Base-by-base conservation (phyloP, 2,329 filamentous ascomycete species). In the Thermoascus crustaceus region DNA sequence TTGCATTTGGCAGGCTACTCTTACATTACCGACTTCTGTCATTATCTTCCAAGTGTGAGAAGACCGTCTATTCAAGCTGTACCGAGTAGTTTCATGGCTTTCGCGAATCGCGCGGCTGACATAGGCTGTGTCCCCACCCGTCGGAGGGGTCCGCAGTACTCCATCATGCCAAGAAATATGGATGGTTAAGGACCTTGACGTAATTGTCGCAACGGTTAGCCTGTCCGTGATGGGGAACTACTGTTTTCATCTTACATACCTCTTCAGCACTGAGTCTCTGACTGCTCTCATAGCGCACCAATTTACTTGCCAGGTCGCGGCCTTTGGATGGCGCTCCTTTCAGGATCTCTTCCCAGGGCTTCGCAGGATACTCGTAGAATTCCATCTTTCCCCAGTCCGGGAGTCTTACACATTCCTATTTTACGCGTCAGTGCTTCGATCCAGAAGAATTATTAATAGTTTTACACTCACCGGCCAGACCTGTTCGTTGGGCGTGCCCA, bases 371-470 rank as follows among this genome's bases (percentile, higher is more conserved):
- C 9, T 78, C 68, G 25, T 78, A 74, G 63, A 94, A 98, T 58
- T 87, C 62, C 54, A 82, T 75, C 53, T 82, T 93, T 9, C 88
- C 84, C 72, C 94, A 98, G 11, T 94, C 91, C 0, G 84, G 82
- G 50, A 93, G 82, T 1, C 54, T 53, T 7, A 62, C 41, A 20
- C 57, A 54, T 34, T 59, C 63, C 61, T 63, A 38, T 38, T 16
- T 17, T 9, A 9, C 7, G 23, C 22, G 21, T 42, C 33, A 41
- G 30, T 35, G 22, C 19, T 20, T 6, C 11, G 17, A 20, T 25
- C n/a, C 13, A 14, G n/a, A 19, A n/a, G n/a, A 19, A 24, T 35
- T 13, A 6, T 17, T 17, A 36, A 19, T 17, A 13, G n/a, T 7
- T 14, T n/a, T n/a, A n/a, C 7, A 43, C 71, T 47, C 59, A 77